These are phyloP conservation scores for Carallia pectinifolia DNA, from an alignment of 345 rosid genomes.

Conservation along the genomic window DNA sequence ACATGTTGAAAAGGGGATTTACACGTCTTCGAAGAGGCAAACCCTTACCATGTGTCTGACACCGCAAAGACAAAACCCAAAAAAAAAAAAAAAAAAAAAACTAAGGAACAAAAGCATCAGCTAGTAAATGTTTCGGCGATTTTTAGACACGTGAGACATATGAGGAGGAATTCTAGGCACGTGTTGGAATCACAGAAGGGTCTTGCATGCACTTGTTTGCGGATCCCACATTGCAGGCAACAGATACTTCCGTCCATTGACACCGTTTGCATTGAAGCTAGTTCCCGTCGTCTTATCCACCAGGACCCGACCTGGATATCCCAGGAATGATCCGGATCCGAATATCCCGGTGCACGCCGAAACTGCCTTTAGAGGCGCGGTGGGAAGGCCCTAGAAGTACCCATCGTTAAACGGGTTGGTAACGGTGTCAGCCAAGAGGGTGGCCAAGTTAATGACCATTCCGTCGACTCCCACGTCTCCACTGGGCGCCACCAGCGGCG, in stretches of 20 bases:
- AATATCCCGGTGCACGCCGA: constrained; percentile 73
- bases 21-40: background rate
- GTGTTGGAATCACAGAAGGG: constrained; percentile 10
- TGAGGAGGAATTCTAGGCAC: background rate
- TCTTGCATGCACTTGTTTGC: constrained; percentile 48
- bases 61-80: constrained; percentile 3
- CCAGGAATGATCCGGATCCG: constrained; percentile 87
- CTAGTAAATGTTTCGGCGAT: background rate
- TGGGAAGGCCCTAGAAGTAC: constrained; percentile 66
- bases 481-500: constrained; percentile 78
- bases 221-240: constrained; percentile 98
- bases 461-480: constrained; percentile 95
- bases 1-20: background rate
- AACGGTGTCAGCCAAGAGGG: constrained; percentile 74
- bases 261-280: constrained; percentile 72
- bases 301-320: constrained; percentile 65
- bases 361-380: constrained; percentile 71
- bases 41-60: constrained; percentile 38
- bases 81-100: no score
- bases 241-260: constrained; percentile 64
- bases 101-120: no score
- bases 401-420: constrained; percentile 76
- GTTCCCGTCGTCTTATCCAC: constrained; percentile 69
- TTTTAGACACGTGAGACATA: background rate
- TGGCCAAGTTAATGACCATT: constrained; percentile 80